phyloP scores from a whole-genome alignment of 495 filamentous ascomycete genomes.

The Barbatosphaeria neglecta region DNA sequence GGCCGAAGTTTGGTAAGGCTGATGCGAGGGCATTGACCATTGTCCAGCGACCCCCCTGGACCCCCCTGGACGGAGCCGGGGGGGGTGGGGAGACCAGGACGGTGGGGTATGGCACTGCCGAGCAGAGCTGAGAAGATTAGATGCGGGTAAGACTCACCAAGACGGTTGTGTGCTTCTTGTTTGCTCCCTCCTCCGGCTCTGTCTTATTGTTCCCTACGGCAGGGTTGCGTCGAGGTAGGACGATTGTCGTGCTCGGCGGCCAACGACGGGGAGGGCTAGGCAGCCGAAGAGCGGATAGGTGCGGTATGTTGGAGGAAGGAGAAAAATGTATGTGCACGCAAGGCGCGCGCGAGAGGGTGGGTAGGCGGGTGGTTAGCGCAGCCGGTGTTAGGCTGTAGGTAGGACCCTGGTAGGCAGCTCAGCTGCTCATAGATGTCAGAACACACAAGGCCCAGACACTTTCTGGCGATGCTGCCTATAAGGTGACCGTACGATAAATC shows the following conservation, averaged over 20 bases:
- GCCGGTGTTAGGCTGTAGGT: neutral
- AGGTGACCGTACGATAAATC: too few species aligned
- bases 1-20: constrained; percentile 17
- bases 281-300: neutral
- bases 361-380: neutral
- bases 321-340: neutral
- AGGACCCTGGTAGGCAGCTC: too few species aligned
- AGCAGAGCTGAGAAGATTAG: too few species aligned
- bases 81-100: neutral
- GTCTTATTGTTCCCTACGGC: too few species aligned
- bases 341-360: too few species aligned
- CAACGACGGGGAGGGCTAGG: neutral
- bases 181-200: neutral
- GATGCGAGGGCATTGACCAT: constrained; percentile 8
- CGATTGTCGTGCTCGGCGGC: neutral
- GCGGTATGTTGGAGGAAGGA: neutral
- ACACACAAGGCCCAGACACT: too few species aligned
- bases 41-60: neutral
- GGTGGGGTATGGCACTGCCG: neutral
- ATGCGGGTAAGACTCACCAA: neutral
- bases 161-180: neutral
- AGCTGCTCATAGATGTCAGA: too few species aligned
- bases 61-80: neutral
- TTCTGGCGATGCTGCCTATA: too few species aligned
- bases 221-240: too few species aligned